A percentile compares a stretch with the other conserved stretches of the same genome.
Conservation (phyloP, 2,329 filamentous ascomycete genomes). For the Pyricularia grisea region DNA sequence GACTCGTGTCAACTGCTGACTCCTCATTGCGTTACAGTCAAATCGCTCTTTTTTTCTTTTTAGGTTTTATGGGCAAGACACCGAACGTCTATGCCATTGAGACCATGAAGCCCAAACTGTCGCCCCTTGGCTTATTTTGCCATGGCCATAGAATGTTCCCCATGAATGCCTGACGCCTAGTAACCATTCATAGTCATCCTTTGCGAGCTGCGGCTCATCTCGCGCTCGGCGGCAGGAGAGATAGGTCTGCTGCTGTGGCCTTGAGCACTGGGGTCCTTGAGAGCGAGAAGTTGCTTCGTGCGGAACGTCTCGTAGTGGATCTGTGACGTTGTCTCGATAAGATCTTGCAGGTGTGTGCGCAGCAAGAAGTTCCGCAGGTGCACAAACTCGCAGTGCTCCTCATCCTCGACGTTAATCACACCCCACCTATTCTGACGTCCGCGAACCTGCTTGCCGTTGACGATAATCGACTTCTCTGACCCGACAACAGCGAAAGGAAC, state of each 20-base stretch:
- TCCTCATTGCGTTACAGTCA: not conserved
- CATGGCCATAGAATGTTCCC: slow-evolving; percentile 2
- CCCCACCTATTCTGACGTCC: slow-evolving; percentile 99
- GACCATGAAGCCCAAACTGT: not conserved
- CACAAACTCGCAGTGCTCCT: slow-evolving; percentile 99
- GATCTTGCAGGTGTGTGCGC: slow-evolving; percentile 93
- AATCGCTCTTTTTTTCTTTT: not conserved
- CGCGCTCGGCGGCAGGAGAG: slow-evolving; percentile 86
- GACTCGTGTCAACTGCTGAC: not conserved
- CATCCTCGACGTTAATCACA: slow-evolving; percentile 98
- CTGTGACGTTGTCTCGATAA: slow-evolving; percentile 98
- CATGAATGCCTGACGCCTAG: slow-evolving; percentile 36
- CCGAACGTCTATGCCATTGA: not conserved
- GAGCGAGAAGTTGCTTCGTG: slow-evolving; percentile 92
- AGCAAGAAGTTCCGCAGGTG: slow-evolving; percentile 98
- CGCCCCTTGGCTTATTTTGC: not conserved
- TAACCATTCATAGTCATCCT: slow-evolving; percentile 99
- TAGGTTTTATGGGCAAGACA: not conserved
- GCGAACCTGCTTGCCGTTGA: slow-evolving; percentile 94
- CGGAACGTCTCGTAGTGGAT: slow-evolving; percentile 99
- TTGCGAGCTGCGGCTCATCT: slow-evolving; percentile 94
- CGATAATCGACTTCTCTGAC: slow-evolving; percentile 95
- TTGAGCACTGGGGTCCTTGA: slow-evolving; percentile 95
- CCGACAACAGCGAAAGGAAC: slow-evolving; percentile 97
- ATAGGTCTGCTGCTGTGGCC: slow-evolving; percentile 81